These are phyloP conservation scores for Alternaria consortialis DNA, from an alignment of 2,329 filamentous ascomycete species.

Conservation along the genomic window DNA sequence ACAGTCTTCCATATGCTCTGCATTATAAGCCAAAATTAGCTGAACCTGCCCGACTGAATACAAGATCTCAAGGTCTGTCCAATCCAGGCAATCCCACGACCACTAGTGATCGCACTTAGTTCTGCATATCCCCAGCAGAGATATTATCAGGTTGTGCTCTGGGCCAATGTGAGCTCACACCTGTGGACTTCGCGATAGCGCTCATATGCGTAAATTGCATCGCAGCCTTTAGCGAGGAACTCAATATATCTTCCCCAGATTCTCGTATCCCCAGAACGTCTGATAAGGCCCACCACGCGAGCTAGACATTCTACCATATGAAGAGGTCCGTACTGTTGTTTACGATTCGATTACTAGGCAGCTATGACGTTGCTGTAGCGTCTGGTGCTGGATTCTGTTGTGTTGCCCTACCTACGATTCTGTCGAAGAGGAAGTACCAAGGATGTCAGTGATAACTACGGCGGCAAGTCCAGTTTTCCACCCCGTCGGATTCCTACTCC, in stretches of 20 bases:
- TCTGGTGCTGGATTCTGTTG: neutral
- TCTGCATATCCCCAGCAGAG: slow-evolving; percentile 9
- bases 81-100: slow-evolving; percentile 6
- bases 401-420: neutral
- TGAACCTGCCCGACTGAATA: neutral
- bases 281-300: slow-evolving; percentile 6
- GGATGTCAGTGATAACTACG: neutral
- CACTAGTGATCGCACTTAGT: neutral
- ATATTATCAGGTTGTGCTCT: slow-evolving; percentile 1
- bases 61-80: neutral
- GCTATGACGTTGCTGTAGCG: slow-evolving; percentile 4
- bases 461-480: neutral
- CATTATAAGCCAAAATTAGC: slow-evolving; percentile 12
- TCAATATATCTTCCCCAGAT: slow-evolving; percentile 24
- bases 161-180: slow-evolving; percentile 5
- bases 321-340: slow-evolving; percentile 15
- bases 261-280: slow-evolving; percentile 13
- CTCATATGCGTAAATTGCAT: slow-evolving; percentile 24
- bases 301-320: slow-evolving; percentile 26
- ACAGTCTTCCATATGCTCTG: neutral
- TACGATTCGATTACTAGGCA: neutral
- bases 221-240: slow-evolving; percentile 20
- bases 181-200: slow-evolving; percentile 7
- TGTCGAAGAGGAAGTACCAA: neutral
- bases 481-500: neutral